phyloP scores from a whole-genome alignment of 345 rosid species.

The Ceriops tagal region DNA sequence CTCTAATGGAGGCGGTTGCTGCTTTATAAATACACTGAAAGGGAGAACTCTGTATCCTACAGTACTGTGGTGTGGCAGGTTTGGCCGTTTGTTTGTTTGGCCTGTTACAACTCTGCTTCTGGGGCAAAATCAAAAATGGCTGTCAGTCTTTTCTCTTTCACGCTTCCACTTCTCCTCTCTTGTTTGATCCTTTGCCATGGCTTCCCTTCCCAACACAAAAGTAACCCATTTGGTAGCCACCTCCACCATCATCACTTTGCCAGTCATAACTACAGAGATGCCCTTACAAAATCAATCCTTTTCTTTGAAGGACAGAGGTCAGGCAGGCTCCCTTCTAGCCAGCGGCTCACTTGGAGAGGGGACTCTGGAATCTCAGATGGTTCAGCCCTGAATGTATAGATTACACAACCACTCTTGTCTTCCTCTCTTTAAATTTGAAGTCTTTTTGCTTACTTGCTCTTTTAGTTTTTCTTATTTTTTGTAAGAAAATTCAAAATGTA shows the following conservation, averaged over 20 bases:
- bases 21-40: constrained; percentile 53
- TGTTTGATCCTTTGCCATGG: constrained; percentile 46
- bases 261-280: constrained; percentile 31
- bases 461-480: not conserved
- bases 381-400: constrained; percentile 29
- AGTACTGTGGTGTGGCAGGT: constrained; percentile 40
- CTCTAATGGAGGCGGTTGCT: constrained; percentile 27
- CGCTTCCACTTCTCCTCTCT: constrained; percentile 27
- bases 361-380: constrained; percentile 33
- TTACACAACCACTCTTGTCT: not conserved
- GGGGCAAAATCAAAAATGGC: constrained; percentile 30
- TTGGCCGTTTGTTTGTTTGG: constrained; percentile 28
- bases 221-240: constrained; percentile 26
- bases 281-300: constrained; percentile 34
- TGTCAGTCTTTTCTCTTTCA: constrained; percentile 21
- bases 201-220: constrained; percentile 29
- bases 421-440: not conserved
- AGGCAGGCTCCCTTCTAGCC: constrained; percentile 29
- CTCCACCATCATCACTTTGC: constrained; percentile 47
- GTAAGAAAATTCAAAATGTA: constrained; percentile 12
- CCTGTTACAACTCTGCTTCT: constrained; percentile 2
- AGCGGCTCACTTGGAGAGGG: constrained; percentile 29
- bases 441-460: not conserved
- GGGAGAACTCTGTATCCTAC: constrained; percentile 26
- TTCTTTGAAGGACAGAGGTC: constrained; percentile 32